Evolutionary conservation across 1,139 yeast genomes (phyloP).

Genomic region (Kazachstania sp.): DNA sequence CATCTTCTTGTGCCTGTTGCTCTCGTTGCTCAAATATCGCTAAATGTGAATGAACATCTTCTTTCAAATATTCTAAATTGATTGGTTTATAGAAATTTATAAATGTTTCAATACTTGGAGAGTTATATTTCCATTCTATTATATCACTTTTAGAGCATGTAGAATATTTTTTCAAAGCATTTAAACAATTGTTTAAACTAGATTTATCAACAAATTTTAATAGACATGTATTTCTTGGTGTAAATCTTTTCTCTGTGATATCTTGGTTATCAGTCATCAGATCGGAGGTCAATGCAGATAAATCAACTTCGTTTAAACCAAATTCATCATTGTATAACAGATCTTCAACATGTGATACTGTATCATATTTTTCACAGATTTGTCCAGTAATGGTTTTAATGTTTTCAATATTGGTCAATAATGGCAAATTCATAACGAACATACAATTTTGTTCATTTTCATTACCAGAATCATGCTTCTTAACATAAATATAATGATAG

Average conservation of each 20-base stretch:
- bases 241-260: slow-evolving; percentile 28
- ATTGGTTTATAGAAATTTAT: slow-evolving; percentile 30
- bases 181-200: slow-evolving; percentile 59
- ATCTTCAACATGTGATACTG: slow-evolving; percentile 30
- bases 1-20: slow-evolving; percentile 50
- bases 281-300: slow-evolving; percentile 54
- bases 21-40: slow-evolving; percentile 66
- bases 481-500: slow-evolving; percentile 48
- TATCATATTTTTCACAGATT: slow-evolving; percentile 38
- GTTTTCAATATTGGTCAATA: slow-evolving; percentile 44
- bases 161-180: slow-evolving; percentile 48
- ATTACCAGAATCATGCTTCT: slow-evolving; percentile 45
- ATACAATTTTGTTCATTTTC: slow-evolving; percentile 40
- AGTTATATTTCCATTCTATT: slow-evolving; percentile 28
- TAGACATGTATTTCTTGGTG: slow-evolving; percentile 68
- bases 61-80: slow-evolving; percentile 28
- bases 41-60: slow-evolving; percentile 35
- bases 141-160: slow-evolving; percentile 16
- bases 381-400: slow-evolving; percentile 52
- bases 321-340: slow-evolving; percentile 30
- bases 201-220: slow-evolving; percentile 69
- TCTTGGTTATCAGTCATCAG: slow-evolving; percentile 35
- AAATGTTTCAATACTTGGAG: slow-evolving; percentile 27
- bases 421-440: slow-evolving; percentile 72
- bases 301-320: slow-evolving; percentile 45